These are phyloP conservation scores for Sisymbrium altissimum DNA, from an alignment of 345 rosid species.

Conservation along the genomic window DNA sequence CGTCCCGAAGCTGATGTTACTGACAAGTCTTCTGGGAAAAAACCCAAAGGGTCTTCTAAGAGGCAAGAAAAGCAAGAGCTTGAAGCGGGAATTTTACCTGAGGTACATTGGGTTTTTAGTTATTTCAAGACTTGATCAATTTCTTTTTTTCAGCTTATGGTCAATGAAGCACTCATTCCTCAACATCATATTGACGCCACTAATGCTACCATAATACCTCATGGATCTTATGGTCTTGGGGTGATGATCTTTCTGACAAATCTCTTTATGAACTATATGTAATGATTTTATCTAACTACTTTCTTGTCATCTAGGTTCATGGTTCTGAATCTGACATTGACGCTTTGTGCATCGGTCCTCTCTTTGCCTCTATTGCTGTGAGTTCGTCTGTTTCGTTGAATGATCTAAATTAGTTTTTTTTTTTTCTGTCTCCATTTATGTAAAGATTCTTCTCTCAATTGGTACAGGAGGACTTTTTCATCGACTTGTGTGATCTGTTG, in stretches of 20 bases:
- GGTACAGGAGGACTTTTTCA: constrained; percentile 53
- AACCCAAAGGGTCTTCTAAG: no score
- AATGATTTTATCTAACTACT: no score
- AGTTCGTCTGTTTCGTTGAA: constrained; percentile 22
- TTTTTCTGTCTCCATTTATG: neutral
- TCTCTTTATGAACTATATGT: no score
- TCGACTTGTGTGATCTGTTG: constrained; percentile 47
- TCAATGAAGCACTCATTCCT: constrained; percentile 43
- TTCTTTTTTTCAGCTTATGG: constrained; percentile 33
- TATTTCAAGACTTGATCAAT: neutral
- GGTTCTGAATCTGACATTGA: constrained; percentile 60
- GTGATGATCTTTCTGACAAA: constrained; percentile 11
- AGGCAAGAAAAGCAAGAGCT: no score
- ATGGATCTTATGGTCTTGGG: constrained; percentile 63
- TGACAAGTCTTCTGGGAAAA: no score
- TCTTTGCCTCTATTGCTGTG: constrained; percentile 49
- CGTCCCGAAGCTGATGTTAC: no score
- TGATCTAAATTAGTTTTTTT: neutral
- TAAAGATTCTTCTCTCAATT: constrained; percentile 1
- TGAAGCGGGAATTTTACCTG: neutral
- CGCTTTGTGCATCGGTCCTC: constrained; percentile 55
- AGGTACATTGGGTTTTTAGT: constrained; percentile 34
- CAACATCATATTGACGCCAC: constrained; percentile 19
- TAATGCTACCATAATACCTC: constrained; percentile 45
- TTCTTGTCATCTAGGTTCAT: constrained; percentile 40